Base-by-base conservation (phyloP, 2,329 filamentous ascomycete genomes). In the Cordyceps cicadae region DNA sequence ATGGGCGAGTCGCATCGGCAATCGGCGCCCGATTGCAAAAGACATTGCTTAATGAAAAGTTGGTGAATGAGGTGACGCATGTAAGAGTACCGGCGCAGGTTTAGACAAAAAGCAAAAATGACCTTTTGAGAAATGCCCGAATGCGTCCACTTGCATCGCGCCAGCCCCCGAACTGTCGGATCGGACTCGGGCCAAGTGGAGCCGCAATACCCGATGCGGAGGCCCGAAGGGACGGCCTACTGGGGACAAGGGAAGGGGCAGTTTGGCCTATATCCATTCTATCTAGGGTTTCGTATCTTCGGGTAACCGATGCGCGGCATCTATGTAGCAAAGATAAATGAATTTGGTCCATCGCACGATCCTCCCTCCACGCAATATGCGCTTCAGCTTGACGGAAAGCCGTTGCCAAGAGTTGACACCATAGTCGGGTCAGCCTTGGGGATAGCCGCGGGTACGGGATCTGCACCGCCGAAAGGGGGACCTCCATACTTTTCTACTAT, bases 401-500 rank as follows among this genome's bases (percentile, higher is more conserved):
- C 5, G 29, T 29, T 29, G 29, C 34, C 9, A 43, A 12, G 6
- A 43, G n/a, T 17, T 17, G 39, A n/a, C 17, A 43, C 5, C 17
- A 4, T 43, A n/a, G 8, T 43, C 5, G 39, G 8, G 37, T 7
- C 39, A 43, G 39, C 39, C 37, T 12, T 43, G 15, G 15, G 7
- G n/a, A 19, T n/a, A 7, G 7, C 43, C n/a, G 7, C 4, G 21
- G 24, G 2, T 24, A 24, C 24, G 24, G 24, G 2, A 32, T 6
- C 19, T 5, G 7, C 15, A 24, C 24, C 24, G 2, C 4, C 3
- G 24, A 24, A 24, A 24, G 24, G 4, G 24, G 24, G 24, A 24
- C 24, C 5, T n/a, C 75, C 80, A 69, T 87, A 87, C 8, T 74
- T 77, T 67, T 80, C 77, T 0, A 77, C 75, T 62, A 92, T 83